These are phyloP conservation scores for Oryza officinalis DNA, from an alignment of 176 grass and related monocot species.

Conservation along the genomic window DNA sequence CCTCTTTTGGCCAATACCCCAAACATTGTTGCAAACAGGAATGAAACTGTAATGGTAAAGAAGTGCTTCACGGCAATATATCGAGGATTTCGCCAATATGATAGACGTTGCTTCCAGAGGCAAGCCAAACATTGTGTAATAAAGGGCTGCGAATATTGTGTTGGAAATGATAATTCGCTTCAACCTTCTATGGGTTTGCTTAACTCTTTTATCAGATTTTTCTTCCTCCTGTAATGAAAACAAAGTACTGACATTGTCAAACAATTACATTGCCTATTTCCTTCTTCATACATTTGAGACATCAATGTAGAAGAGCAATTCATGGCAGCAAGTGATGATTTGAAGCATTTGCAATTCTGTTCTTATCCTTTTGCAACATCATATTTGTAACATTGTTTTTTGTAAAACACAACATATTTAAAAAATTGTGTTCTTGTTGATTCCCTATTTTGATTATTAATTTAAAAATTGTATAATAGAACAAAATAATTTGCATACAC, in stretches of 20 bases:
- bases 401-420: too few relatives aligned
- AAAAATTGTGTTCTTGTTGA: too few relatives aligned
- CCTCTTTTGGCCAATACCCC: slow-evolving; percentile 68
- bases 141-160: slow-evolving; percentile 65
- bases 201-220: slow-evolving; percentile 60
- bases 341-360: not conserved
- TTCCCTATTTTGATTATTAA: too few relatives aligned
- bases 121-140: slow-evolving; percentile 70
- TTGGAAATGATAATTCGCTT: slow-evolving; percentile 69
- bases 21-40: slow-evolving; percentile 89
- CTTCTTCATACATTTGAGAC: not conserved
- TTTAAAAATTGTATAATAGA: too few relatives aligned
- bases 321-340: not conserved
- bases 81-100: slow-evolving; percentile 92
- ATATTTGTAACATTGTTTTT: too few relatives aligned
- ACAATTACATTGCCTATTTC: not conserved
- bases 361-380: not conserved
- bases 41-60: slow-evolving; percentile 57
- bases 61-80: slow-evolving; percentile 80
- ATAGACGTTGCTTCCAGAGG: slow-evolving; percentile 79
- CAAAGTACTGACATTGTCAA: not conserved
- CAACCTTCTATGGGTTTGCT: slow-evolving; percentile 64
- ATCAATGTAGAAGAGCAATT: too few relatives aligned
- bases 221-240: slow-evolving; percentile 59
- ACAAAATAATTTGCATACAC: too few relatives aligned